Evolutionary conservation across 108 stramenopile species (phyloP), one percentile per base, ranked within the genome.

Genomic region (Nitzschia putrida): DNA sequence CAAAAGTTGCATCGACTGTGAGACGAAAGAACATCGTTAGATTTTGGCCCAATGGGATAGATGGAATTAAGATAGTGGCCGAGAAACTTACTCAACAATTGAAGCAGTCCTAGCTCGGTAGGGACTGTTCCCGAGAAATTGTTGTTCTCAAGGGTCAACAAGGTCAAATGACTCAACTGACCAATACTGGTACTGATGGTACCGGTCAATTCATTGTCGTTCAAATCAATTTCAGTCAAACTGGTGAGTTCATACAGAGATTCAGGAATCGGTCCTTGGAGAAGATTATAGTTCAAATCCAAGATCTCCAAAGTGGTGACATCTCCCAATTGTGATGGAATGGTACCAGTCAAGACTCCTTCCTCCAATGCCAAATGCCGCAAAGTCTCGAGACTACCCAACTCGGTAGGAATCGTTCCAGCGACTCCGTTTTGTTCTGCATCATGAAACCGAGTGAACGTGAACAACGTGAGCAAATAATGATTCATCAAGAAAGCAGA

Each of bases 141-240:
- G 52, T 93, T 93, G 38, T 81, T 78, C 63, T 88, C 79, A 37
- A 93, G 24, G 42, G 88, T 87, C 10, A 93, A 72, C 58, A 88
- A 85, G n/a, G 61, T 51, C 39, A 93, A 61, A 12, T 76, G 41
- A 2, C n/a, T 37, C 44, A 89, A 25, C 0, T 72, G 14, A 6
- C 72, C 85, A 69, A 93, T 85, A 7, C 39, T 49, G 8, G 75
- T 38, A 25, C 84, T 78, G 23, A 90, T 69, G n/a, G 76, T 78
- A 25, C 88, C 87, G 7, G 65, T 64, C 7, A 93, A 53, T n/a
- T 53, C 50, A 54, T 93, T 93, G 71, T 88, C 80, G 52, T 93
- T 85, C 64, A 93, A 64, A 53, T 93, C 92, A 51, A 93, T 49
- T 43, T 88, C 74, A 41, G 58, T 60, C 16, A 93, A 74, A 57